Percentiles rank a stretch among this genome's conserved stretches.
phyloP scores from a whole-genome alignment of 345 rosid species.

The Corchorus olitorius region DNA sequence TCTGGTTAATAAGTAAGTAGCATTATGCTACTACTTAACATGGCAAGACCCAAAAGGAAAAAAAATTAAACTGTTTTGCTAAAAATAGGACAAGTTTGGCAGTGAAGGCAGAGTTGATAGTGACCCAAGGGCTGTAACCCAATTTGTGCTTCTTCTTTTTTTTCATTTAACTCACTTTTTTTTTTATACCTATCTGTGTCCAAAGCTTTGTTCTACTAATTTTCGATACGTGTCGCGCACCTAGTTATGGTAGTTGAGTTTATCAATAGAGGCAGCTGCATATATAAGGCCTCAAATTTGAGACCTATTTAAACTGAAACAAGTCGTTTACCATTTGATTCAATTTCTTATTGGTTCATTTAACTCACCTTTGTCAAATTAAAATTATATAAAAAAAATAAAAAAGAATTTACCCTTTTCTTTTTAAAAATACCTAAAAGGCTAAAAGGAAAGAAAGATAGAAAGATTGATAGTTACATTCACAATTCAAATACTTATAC shows the following conservation, averaged over 20 bases:
- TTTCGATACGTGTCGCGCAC: no score
- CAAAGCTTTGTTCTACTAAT: no score
- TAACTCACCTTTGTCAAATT: not conserved
- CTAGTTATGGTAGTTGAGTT: no score
- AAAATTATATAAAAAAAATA: no score
- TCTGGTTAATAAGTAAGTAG: slow-evolving; percentile 16
- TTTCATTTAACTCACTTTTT: not conserved
- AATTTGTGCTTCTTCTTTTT: not conserved
- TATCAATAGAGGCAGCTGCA: no score
- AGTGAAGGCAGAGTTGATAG: slow-evolving; percentile 28
- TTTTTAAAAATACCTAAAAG: not conserved
- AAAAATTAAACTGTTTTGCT: slow-evolving; percentile 24
- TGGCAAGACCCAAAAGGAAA: not conserved
- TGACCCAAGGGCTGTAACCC: slow-evolving; percentile 29
- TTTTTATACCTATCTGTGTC: no score
- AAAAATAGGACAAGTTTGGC: slow-evolving; percentile 43
- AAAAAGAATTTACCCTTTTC: no score
- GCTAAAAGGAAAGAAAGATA: not conserved
- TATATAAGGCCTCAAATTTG: no score
- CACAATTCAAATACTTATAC: not conserved
- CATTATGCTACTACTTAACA: not conserved
- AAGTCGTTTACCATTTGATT: no score
- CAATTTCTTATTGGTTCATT: no score
- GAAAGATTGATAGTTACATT: not conserved
- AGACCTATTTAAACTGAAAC: no score